Percentiles rank a stretch among this genome's conserved stretches.
Evolutionary conservation across 2,329 filamentous ascomycete genomes (phyloP).

Genomic region (Trichoderma sp.): DNA sequence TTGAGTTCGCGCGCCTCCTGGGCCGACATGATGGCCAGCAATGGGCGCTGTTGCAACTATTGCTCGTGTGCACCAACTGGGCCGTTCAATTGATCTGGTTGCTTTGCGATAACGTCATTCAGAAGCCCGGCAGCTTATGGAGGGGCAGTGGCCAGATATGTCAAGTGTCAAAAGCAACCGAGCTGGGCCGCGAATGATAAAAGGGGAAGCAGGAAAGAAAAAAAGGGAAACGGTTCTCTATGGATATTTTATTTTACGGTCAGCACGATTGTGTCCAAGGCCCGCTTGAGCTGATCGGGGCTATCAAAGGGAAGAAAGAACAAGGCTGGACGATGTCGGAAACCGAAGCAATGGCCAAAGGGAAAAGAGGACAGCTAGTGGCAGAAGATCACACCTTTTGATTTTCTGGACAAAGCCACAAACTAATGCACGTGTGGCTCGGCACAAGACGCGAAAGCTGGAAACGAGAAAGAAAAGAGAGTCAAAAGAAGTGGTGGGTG

Average conservation of each 20-base stretch:
- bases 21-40: constrained; percentile 34
- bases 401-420: constrained; percentile 13
- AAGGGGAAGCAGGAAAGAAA: background rate
- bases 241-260: background rate
- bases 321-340: constrained; percentile 4
- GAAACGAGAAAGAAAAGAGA: constrained; percentile 8
- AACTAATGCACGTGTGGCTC: constrained; percentile 20
- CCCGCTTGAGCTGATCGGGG: background rate
- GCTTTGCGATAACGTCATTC: constrained; percentile 20
- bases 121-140: constrained; percentile 8
- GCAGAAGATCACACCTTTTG: constrained; percentile 4
- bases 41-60: constrained; percentile 12
- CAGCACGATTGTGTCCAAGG: constrained; percentile 1
- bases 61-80: constrained; percentile 5
- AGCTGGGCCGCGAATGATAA: background rate
- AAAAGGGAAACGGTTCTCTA: background rate
- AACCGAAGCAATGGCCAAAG: background rate
- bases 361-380: constrained; percentile 18
- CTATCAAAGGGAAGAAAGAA: constrained; percentile 2
- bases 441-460: constrained; percentile 10
- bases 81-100: constrained; percentile 18
- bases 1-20: constrained; percentile 63
- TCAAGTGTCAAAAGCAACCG: background rate
- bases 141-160: constrained; percentile 17
- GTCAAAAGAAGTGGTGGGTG: constrained; percentile 14